phyloP scores from a whole-genome alignment of 2,329 filamentous ascomycete species.

The Rutstroemia sp. region DNA sequence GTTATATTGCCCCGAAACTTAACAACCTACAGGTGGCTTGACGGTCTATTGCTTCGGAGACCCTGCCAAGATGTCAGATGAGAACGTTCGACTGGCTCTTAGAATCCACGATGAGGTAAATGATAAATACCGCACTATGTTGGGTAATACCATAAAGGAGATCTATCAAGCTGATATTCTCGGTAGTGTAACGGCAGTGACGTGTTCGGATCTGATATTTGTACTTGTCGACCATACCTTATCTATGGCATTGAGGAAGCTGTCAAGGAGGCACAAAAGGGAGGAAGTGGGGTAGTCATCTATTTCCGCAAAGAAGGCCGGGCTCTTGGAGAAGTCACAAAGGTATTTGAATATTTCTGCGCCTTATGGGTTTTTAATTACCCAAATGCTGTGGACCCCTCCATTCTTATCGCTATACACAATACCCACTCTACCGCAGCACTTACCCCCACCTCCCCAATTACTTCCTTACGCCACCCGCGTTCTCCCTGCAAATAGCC shows the following conservation, averaged over 20 bases:
- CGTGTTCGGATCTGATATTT: conserved; percentile 96
- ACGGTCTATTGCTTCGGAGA: conserved; percentile 98
- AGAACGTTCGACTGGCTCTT: conserved; percentile 70
- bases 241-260: conserved; percentile 97
- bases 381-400: conserved; percentile 8
- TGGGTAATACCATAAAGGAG: conserved; percentile 1
- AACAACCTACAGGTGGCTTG: conserved; percentile 45
- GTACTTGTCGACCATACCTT: conserved; percentile 90
- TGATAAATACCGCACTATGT: conserved; percentile 4
- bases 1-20: conserved; percentile 7
- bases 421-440: conserved; percentile 61
- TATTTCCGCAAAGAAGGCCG: conserved; percentile 98
- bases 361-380: conserved; percentile 4
- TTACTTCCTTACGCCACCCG: conserved; percentile 12
- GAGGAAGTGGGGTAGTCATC: conserved; percentile 52
- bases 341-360: conserved; percentile 21
- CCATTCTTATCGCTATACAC: conserved; percentile 14
- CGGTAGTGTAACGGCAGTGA: conserved; percentile 84
- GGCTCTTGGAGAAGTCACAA: conserved; percentile 76
- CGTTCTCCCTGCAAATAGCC: conserved; percentile 10
- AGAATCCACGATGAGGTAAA: conserved; percentile 63
- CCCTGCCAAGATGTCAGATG: conserved; percentile 86
- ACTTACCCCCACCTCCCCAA: conserved; percentile 57
- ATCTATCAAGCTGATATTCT: conserved; percentile 18
- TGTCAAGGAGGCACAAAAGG: conserved; percentile 84